A percentile compares a stretch with the other conserved stretches of the same genome.
These are phyloP conservation scores for Davidsoniella australis DNA, from an alignment of 2,329 filamentous ascomycete species.

Conservation along the genomic window DNA sequence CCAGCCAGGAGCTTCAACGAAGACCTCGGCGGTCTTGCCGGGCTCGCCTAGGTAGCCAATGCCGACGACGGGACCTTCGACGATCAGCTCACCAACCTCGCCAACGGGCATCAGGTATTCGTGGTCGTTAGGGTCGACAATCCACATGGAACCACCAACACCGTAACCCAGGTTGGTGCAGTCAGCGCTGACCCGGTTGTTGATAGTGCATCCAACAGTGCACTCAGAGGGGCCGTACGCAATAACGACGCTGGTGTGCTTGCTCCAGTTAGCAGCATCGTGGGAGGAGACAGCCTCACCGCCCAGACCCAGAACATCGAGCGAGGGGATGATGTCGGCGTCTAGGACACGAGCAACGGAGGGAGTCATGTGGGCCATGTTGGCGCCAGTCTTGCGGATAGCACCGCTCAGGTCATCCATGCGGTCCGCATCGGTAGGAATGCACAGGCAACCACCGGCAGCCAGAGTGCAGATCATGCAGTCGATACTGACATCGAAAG, in stretches of 20 bases:
- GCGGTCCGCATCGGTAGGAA: slow-evolving; percentile 35
- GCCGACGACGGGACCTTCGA: slow-evolving; percentile 44
- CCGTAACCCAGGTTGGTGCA: slow-evolving; percentile 32
- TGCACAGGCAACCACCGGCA: slow-evolving; percentile 32
- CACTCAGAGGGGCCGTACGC: slow-evolving; percentile 38
- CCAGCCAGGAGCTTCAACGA: slow-evolving; percentile 39
- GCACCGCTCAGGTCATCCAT: slow-evolving; percentile 33
- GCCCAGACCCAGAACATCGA: slow-evolving; percentile 31
- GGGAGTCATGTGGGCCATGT: slow-evolving; percentile 34
- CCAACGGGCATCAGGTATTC: slow-evolving; percentile 30
- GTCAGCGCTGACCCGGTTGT: slow-evolving; percentile 24
- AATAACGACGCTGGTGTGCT: slow-evolving; percentile 29
- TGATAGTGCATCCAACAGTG: slow-evolving; percentile 34
- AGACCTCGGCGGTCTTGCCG: slow-evolving; percentile 38
- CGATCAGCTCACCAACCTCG: slow-evolving; percentile 33
- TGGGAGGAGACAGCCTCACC: slow-evolving; percentile 36
- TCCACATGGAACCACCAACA: slow-evolving; percentile 31
- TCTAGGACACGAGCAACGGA: slow-evolving; percentile 32
- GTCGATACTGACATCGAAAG: slow-evolving; percentile 37
- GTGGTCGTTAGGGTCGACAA: slow-evolving; percentile 31
- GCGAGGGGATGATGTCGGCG: slow-evolving; percentile 26
- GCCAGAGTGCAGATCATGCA: slow-evolving; percentile 38
- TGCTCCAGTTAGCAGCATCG: slow-evolving; percentile 31
- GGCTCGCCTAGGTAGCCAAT: slow-evolving; percentile 42
- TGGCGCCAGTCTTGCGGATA: slow-evolving; percentile 26